Conservation (phyloP, 768 basidiomycete species). For the Pulveroboletus sp. region DNA sequence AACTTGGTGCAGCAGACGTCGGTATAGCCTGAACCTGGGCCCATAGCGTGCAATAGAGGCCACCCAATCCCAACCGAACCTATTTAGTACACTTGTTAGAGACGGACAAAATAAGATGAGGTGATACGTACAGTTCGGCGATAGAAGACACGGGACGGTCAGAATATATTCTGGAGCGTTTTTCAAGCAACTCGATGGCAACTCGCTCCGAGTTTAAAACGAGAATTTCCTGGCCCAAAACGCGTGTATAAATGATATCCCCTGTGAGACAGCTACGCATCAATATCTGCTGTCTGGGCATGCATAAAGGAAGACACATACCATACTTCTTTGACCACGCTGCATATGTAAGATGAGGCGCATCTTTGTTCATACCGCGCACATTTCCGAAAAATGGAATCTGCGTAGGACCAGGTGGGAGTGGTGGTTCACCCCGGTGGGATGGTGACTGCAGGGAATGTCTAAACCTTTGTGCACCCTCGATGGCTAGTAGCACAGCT, state of each 20-base stretch:
- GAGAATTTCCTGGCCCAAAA: constrained; percentile 47
- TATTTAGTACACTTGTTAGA: not conserved
- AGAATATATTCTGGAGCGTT: constrained; percentile 51
- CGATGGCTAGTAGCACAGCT: constrained; percentile 1
- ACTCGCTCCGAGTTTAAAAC: constrained; percentile 48
- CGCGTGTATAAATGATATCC: constrained; percentile 5
- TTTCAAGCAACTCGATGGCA: constrained; percentile 49
- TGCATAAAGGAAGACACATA: not conserved
- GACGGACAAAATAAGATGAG: not conserved
- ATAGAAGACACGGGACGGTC: constrained; percentile 5
- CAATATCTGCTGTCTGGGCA: not conserved
- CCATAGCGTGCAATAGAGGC: constrained; percentile 19
- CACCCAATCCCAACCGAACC: constrained; percentile 21
- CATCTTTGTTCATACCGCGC: constrained; percentile 4
- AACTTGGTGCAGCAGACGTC: constrained; percentile 17
- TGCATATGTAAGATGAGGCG: constrained; percentile 14
- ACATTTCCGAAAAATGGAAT: constrained; percentile 17
- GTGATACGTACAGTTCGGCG: constrained; percentile 6
- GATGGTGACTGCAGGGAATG: not conserved
- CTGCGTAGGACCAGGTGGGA: constrained; percentile 18
- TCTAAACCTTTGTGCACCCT: not conserved
- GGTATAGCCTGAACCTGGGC: constrained; percentile 19
- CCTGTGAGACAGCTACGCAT: not conserved
- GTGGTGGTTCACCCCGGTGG: not conserved
- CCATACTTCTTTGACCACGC: constrained; percentile 21